A percentile compares a stretch with the other conserved stretches of the same genome.
Conservation (phyloP, 768 basidiomycete genomes). For the Epithele typhae region DNA sequence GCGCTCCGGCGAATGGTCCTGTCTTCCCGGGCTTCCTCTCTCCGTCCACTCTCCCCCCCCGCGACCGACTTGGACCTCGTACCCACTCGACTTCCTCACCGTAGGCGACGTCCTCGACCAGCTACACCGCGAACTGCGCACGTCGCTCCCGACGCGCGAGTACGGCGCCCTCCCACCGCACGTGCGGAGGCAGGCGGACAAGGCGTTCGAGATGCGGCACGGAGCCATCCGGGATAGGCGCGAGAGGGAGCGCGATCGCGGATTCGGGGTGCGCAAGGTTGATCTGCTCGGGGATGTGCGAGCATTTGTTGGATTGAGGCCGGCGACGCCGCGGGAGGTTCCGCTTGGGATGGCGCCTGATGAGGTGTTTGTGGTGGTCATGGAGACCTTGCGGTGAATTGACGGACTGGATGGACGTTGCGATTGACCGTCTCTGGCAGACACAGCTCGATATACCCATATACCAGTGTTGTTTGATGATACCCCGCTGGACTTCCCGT, state of each 20-base stretch:
- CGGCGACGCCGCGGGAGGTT: not conserved
- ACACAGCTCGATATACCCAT: no score
- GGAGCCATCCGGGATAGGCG: no score
- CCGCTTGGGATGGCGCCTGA: not conserved
- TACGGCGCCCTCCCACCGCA: no score
- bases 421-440: no score
- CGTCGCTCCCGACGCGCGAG: conserved; percentile 35
- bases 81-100: conserved; percentile 26
- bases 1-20: conserved; percentile 5
- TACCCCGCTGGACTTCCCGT: no score
- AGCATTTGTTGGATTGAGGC: not conserved
- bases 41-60: conserved; percentile 20
- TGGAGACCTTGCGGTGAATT: not conserved
- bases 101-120: conserved; percentile 46
- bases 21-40: conserved; percentile 6
- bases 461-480: no score
- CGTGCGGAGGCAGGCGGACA: not conserved
- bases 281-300: not conserved
- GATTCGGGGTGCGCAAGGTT: not conserved
- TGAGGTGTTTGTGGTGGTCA: conserved; percentile 1
- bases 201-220: no score
- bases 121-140: conserved; percentile 42
- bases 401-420: no score
- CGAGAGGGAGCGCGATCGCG: no score
- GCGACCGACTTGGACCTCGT: conserved; percentile 15